Percentiles rank a stretch among this genome's conserved stretches.
Conservation (phyloP, 257 asterid species). For the Knoxia roxburghii region DNA sequence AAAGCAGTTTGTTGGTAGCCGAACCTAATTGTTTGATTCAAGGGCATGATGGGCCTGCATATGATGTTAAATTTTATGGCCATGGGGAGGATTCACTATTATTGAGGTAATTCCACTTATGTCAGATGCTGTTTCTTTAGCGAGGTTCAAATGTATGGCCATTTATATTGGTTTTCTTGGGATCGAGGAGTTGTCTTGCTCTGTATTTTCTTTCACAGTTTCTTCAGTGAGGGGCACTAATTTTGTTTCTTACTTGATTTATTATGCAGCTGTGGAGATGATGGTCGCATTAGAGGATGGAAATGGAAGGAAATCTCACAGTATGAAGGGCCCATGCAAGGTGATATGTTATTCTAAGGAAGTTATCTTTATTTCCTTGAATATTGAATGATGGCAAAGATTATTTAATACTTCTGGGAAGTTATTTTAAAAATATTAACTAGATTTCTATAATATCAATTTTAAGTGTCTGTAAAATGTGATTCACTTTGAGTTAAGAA, state of each 20-base stretch:
- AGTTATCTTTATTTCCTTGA: neutral
- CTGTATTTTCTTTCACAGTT: neutral
- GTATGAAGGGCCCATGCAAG: slow-evolving; percentile 34
- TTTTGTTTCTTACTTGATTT: slow-evolving; percentile 8
- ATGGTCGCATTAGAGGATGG: slow-evolving; percentile 95
- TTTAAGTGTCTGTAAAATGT: too few relatives aligned
- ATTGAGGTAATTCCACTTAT: slow-evolving; percentile 46
- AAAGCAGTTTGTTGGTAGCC: slow-evolving; percentile 53
- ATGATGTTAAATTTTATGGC: slow-evolving; percentile 77
- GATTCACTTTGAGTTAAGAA: too few relatives aligned
- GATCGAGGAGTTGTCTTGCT: neutral
- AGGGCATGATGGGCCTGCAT: slow-evolving; percentile 96
- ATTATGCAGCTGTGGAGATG: slow-evolving; percentile 85
- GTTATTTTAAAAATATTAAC: neutral
- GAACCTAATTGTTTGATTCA: slow-evolving; percentile 58
- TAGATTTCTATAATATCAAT: too few relatives aligned
- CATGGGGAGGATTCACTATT: slow-evolving; percentile 58
- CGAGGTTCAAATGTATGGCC: neutral
- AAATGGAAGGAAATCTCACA: slow-evolving; percentile 59
- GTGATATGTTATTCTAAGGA: slow-evolving; percentile 26
- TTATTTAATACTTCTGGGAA: neutral
- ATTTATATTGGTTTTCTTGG: neutral
- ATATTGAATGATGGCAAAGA: neutral
- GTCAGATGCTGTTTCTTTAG: neutral
- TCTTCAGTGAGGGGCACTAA: neutral